Evolutionary conservation across 129 eudicot genomes (phyloP), one percentile per base, ranked within the genome.

Genomic region (Pulicaria dysenterica): DNA sequence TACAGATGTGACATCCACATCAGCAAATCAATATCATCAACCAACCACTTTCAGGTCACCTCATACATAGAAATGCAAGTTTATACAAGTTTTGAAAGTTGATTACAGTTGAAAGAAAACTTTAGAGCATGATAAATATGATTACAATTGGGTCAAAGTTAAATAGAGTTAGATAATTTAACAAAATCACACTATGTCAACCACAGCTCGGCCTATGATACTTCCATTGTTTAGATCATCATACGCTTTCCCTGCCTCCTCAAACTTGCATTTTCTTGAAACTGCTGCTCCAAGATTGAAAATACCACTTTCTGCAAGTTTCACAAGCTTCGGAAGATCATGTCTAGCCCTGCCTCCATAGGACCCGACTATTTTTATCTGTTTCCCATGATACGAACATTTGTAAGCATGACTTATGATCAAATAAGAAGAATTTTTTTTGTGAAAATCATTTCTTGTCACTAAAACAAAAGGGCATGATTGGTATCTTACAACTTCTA

Each of bases 331-430:
- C 15, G 99, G 99, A 58, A 95, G 91, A 83, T 95, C 99, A 34
- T 95, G 96, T 62, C 99, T 82, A 10, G 99, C 97, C 80, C 99
- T 80, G 8, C 91, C 99, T 50, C 99, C 99, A 72, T 95, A 95
- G 4, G 99, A 95, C 14, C 99, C 99, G 48, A 95, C 73, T 4
- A 95, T 95, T 80, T 95, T 95, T 61, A 95, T 86, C 96, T 94
- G 82, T 69, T 79, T 4, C 7, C 58, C 55, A 31, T 66, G 10
- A 44, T n/a, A 4, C 58, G 8, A 69, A 11, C 58, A 13, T 42
- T 1, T 38, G 19, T 24, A 57, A 36, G 31, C 31, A 24, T 2
- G 31, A 24, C 31, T 24, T 24, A 24, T 2, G 31, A 24, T 24
- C 31, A 24, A 24, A 24, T 24, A 24, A 24, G 31, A 24, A 24